Conservation (phyloP, 345 rosid genomes). For the Combretum micranthum region DNA sequence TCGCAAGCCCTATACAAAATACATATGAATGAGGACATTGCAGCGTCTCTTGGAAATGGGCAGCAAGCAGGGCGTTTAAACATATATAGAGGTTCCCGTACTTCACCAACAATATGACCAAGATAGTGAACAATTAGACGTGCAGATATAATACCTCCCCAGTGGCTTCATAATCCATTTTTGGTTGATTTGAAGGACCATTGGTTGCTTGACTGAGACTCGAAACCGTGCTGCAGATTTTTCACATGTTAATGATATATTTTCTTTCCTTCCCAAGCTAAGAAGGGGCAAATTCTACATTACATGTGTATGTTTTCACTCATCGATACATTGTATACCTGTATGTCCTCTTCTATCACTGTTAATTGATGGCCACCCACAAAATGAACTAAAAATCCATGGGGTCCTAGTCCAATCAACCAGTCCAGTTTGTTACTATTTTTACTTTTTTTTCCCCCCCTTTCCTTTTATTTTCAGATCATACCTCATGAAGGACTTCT, state of each 20-base stretch:
- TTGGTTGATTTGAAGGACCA: constrained; percentile 33
- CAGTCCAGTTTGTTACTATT: no score
- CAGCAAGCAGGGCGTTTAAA: not conserved
- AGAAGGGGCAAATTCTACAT: not conserved
- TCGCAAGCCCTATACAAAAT: constrained; percentile 64
- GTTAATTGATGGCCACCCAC: no score
- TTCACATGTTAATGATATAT: constrained; percentile 12
- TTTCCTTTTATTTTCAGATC: no score
- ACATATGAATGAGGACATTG: not conserved
- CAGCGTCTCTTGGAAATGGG: no score
- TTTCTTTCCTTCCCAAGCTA: not conserved
- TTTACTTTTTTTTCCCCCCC: no score
- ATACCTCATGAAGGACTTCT: no score
- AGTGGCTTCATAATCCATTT: constrained; percentile 65
- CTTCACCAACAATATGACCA: no score
- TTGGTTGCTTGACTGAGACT: constrained; percentile 43
- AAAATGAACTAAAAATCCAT: no score
- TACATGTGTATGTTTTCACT: no score
- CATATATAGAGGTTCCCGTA: not conserved
- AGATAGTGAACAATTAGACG: not conserved
- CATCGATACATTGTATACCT: no score
- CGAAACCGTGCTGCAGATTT: constrained; percentile 44
- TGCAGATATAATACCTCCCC: constrained; percentile 61
- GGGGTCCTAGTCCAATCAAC: no score
- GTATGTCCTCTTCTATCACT: no score